Conservation (phyloP, 129 eudicot genomes). For the Solidago caesia region DNA sequence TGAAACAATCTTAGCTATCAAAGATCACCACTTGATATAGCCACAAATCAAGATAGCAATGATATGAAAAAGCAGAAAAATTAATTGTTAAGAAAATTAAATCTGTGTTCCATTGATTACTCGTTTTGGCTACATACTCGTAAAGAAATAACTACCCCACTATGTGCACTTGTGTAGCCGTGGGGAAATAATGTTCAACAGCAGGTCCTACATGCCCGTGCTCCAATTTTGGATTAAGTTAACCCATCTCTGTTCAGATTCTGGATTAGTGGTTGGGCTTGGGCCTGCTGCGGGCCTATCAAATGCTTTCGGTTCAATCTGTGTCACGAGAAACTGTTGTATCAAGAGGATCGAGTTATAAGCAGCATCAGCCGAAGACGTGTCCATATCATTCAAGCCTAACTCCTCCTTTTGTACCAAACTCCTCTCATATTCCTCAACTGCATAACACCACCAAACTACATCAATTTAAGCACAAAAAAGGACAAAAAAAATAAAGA, state of each 20-base stretch:
- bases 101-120: neutral
- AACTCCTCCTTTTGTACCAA: slow-evolving; percentile 94
- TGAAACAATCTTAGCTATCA: neutral
- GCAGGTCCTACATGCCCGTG: neutral
- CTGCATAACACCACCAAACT: slow-evolving; percentile 28
- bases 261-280: neutral
- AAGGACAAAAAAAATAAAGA: neutral
- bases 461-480: neutral
- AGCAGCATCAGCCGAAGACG: slow-evolving; percentile 83
- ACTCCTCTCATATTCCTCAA: slow-evolving; percentile 85
- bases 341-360: slow-evolving; percentile 31
- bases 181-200: neutral
- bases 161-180: neutral
- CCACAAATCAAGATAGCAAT: no score
- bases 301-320: neutral
- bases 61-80: neutral
- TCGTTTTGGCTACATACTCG: neutral
- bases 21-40: neutral
- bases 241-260: neutral
- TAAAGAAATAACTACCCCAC: neutral
- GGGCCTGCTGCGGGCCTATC: neutral
- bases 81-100: neutral
- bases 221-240: neutral
- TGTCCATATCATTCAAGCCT: slow-evolving; percentile 96
- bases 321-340: neutral